These are phyloP conservation scores for Chaetomium tenue DNA, from an alignment of 495 filamentous ascomycete species.

Conservation along the genomic window DNA sequence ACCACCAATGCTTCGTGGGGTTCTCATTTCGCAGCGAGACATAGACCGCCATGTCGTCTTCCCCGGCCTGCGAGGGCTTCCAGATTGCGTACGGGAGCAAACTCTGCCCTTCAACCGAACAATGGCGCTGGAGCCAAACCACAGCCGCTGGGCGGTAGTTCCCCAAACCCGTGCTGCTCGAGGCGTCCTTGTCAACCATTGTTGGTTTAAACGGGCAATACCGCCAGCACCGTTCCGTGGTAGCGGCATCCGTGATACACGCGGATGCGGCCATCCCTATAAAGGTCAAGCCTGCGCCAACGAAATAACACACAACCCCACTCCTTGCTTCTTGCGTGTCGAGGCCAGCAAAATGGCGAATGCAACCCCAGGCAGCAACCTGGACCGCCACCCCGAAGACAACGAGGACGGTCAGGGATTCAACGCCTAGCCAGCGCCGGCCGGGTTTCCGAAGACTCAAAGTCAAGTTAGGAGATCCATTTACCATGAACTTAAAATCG, in stretches of 20 bases:
- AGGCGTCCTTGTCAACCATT: no score
- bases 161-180: no score
- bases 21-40: neutral
- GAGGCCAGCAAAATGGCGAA: neutral
- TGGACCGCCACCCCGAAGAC: neutral
- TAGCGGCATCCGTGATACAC: neutral
- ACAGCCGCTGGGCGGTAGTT: neutral
- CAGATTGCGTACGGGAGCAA: neutral
- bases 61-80: neutral
- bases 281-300: neutral
- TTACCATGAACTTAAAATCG: neutral
- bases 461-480: neutral
- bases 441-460: neutral
- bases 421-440: neutral
- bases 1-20: neutral
- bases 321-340: neutral
- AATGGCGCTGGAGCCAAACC: neutral
- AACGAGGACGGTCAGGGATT: neutral
- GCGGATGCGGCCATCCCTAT: neutral
- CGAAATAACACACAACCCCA: neutral
- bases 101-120: neutral
- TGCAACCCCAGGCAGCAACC: neutral
- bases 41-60: neutral
- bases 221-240: neutral
- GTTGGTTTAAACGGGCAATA: neutral